Evolutionary conservation across 805 yeast genomes (phyloP).

Genomic region (Yamadazyma scolyti): DNA sequence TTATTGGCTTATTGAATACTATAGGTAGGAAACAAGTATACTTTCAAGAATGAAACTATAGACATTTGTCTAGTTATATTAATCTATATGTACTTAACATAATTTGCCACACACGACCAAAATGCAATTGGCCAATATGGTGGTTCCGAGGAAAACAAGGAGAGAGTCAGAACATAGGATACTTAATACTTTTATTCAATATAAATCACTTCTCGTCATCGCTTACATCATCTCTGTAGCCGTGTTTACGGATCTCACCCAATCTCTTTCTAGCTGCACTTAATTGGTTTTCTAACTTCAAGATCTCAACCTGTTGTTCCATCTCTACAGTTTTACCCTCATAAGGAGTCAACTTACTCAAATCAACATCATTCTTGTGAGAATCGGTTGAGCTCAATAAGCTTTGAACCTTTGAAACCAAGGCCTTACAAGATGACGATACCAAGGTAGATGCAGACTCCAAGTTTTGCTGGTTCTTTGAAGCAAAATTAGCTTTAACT

Average conservation of each 20-base stretch:
- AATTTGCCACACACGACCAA: too few species aligned
- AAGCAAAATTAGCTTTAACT: conserved; percentile 74
- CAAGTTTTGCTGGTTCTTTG: conserved; percentile 70
- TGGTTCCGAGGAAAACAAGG: too few species aligned
- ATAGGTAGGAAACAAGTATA: too few species aligned
- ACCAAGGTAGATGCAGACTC: conserved; percentile 70
- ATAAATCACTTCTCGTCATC: conserved; percentile 51
- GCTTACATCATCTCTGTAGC: conserved; percentile 60
- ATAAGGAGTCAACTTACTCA: conserved; percentile 63
- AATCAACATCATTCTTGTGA: conserved; percentile 49
- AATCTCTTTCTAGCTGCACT: conserved; percentile 70
- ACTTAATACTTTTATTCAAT: too few species aligned
- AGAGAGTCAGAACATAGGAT: too few species aligned
- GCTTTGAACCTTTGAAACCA: conserved; percentile 67
- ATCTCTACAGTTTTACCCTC: conserved; percentile 83
- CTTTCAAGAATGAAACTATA: too few species aligned
- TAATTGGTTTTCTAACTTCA: conserved; percentile 75
- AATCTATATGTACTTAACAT: too few species aligned
- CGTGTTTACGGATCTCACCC: conserved; percentile 79
- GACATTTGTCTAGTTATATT: too few species aligned
- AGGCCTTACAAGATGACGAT: conserved; percentile 67
- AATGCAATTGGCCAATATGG: too few species aligned
- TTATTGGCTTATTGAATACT: too few species aligned
- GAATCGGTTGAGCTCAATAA: conserved; percentile 42
- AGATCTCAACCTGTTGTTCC: conserved; percentile 90